Percentiles rank a stretch among this genome's conserved stretches.
phyloP scores from a whole-genome alignment of 2,329 filamentous ascomycete genomes.

The Phialocephala subalpina region DNA sequence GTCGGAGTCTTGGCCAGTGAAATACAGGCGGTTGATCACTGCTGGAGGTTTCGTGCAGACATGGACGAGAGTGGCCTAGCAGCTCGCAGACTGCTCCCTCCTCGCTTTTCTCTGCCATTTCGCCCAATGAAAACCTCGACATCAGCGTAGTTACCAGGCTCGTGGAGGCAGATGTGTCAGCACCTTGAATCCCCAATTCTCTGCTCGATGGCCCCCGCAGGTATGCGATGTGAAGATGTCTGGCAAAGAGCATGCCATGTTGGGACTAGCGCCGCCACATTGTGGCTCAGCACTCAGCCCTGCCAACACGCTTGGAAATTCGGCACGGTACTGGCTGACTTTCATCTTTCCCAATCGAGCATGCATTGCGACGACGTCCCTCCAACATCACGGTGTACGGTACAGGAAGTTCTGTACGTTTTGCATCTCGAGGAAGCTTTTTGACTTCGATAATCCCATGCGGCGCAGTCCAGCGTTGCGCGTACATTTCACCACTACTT shows the following conservation, averaged over 20 bases:
- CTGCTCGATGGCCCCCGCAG: background rate
- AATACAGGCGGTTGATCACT: background rate
- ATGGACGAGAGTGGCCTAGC: background rate
- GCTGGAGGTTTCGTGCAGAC: background rate
- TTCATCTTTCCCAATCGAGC: slow-evolving; percentile 11
- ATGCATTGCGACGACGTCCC: slow-evolving; percentile 13
- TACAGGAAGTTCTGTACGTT: background rate
- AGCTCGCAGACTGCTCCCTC: slow-evolving; percentile 6
- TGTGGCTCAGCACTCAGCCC: background rate
- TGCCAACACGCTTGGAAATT: background rate
- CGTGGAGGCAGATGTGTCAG: background rate
- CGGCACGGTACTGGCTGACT: too few relatives aligned
- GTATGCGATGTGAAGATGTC: too few relatives aligned
- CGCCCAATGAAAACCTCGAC: background rate
- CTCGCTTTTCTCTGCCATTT: background rate
- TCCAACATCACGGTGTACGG: background rate
- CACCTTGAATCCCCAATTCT: background rate
- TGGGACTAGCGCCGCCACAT: background rate
- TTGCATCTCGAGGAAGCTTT: background rate
- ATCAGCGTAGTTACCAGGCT: background rate
- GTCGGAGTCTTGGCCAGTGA: background rate
- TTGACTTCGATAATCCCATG: background rate
- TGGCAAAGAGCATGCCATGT: background rate
- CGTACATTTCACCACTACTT: background rate
- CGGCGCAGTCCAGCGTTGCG: background rate